These are phyloP conservation scores for Boletellus sp. DNA, from an alignment of 768 basidiomycete genomes.

Conservation along the genomic window DNA sequence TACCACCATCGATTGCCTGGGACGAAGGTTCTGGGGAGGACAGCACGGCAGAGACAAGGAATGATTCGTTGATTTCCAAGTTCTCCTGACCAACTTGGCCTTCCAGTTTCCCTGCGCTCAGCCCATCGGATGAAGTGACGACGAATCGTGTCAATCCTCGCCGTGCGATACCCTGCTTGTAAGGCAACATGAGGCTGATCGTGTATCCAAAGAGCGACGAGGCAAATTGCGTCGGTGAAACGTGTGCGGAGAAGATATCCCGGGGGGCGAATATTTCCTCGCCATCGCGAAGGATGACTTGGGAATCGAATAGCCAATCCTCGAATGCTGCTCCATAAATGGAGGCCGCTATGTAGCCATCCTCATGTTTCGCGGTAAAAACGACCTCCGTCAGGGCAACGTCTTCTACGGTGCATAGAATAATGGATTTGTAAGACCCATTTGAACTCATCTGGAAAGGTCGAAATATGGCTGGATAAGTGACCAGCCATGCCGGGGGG, in stretches of 20 bases:
- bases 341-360: slow-evolving; percentile 45
- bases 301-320: slow-evolving; percentile 39
- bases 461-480: slow-evolving; percentile 36
- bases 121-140: slow-evolving; percentile 35
- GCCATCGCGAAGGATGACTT: slow-evolving; percentile 52
- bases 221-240: slow-evolving; percentile 4
- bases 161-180: slow-evolving; percentile 62
- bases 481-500: slow-evolving; percentile 39
- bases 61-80: slow-evolving; percentile 71
- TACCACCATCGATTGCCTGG: slow-evolving; percentile 7
- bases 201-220: slow-evolving; percentile 37
- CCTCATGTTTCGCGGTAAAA: slow-evolving; percentile 46
- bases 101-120: slow-evolving; percentile 6
- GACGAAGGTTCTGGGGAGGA: slow-evolving; percentile 16
- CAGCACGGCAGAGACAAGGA: slow-evolving; percentile 55
- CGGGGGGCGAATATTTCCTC: slow-evolving; percentile 33
- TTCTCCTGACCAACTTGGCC: slow-evolving; percentile 31
- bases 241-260: slow-evolving; percentile 18
- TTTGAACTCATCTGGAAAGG: slow-evolving; percentile 11
- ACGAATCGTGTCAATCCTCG: slow-evolving; percentile 51
- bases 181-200: slow-evolving; percentile 64
- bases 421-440: slow-evolving; percentile 14
- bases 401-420: slow-evolving; percentile 26
- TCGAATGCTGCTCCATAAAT: slow-evolving; percentile 37
- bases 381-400: slow-evolving; percentile 48